Base-by-base conservation (phyloP, 169 alveolate genomes). In the Plasmodium cynomolgi region DNA sequence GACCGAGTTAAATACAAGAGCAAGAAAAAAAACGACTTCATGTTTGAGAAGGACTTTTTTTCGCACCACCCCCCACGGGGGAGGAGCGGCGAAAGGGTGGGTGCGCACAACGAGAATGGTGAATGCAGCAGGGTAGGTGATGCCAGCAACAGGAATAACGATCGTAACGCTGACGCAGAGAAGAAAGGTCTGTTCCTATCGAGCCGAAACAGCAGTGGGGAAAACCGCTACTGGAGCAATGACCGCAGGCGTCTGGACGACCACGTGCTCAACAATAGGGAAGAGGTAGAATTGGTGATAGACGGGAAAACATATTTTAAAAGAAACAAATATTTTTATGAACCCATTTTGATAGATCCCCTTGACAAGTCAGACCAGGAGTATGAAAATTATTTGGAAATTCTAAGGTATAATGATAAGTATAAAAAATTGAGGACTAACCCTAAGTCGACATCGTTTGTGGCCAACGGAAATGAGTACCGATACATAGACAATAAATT, bases 271-370 rank as follows among this genome's bases (percentile, higher is more conserved):
- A 86, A 56, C 29, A 50, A 44, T n/a, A 81, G 72, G 33, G 92
- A 82, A 44, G 95, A 91, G 62, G 58, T 82, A 33, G 95, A 91
- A 82, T 3, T 91, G 58, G 26, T 26, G 41, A 82, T 91, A 72
- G 84, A 91, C 83, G 95, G 95, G 17, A 91, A 82, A 82, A 91
- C 82, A 44, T 91, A 91, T 58, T 82, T 82, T 44, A 81, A 83
- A 91, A 91, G 95, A 58, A 91, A 91, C 77, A 91, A 91, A 81
- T 91, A 83, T 81, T 91, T 91, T 91, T 91, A 91, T 91, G 92
- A 91, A 82, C 92, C 95, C 41, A 83, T 91, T 44, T 91, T 91
- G 83, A 73, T 91, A n/a, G 92, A 91, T 5, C 68, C 50, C 26
- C 23, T 17, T 37, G 92, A 91, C 75, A 91, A 82, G 39, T 81